These are phyloP conservation scores for Moniliophthora roreri DNA, from an alignment of 1,284 basidiomycete species.

Conservation along the genomic window DNA sequence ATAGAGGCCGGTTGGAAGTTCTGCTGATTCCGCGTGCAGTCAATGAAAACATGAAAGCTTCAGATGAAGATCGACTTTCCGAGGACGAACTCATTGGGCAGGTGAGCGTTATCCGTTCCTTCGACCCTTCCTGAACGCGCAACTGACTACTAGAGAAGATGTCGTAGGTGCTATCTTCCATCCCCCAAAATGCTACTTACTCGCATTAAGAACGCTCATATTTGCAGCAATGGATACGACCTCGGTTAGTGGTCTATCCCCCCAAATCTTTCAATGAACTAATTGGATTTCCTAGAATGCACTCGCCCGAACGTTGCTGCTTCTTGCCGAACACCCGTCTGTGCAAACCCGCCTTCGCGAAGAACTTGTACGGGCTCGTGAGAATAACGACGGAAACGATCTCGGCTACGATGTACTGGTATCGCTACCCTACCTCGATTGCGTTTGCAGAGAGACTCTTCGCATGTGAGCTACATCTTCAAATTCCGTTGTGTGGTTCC, in stretches of 20 bases:
- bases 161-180: constrained; percentile 9
- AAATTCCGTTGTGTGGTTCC: too few species aligned
- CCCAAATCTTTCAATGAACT: background rate
- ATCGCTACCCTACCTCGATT: constrained; percentile 34
- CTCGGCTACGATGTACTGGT: constrained; percentile 29
- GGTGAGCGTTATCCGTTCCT: constrained; percentile 10
- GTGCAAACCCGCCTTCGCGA: constrained; percentile 23
- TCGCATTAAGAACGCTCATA: constrained; percentile 22
- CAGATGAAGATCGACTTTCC: constrained; percentile 29
- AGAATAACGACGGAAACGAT: constrained; percentile 9
- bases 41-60: constrained; percentile 30
- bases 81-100: constrained; percentile 32
- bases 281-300: constrained; percentile 12
- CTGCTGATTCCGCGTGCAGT: constrained; percentile 25
- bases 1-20: constrained; percentile 2
- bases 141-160: constrained; percentile 5
- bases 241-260: constrained; percentile 9
- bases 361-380: constrained; percentile 21
- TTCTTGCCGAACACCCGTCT: constrained; percentile 22
- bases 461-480: constrained; percentile 13
- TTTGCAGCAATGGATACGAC: constrained; percentile 33
- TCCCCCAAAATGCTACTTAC: constrained; percentile 1
- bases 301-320: constrained; percentile 22
- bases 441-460: constrained; percentile 32
- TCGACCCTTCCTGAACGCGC: too few species aligned